Percentiles rank a stretch among this genome's conserved stretches.
phyloP scores from a whole-genome alignment of 2,329 filamentous ascomycete species.

The Chaetothyriales sp. region DNA sequence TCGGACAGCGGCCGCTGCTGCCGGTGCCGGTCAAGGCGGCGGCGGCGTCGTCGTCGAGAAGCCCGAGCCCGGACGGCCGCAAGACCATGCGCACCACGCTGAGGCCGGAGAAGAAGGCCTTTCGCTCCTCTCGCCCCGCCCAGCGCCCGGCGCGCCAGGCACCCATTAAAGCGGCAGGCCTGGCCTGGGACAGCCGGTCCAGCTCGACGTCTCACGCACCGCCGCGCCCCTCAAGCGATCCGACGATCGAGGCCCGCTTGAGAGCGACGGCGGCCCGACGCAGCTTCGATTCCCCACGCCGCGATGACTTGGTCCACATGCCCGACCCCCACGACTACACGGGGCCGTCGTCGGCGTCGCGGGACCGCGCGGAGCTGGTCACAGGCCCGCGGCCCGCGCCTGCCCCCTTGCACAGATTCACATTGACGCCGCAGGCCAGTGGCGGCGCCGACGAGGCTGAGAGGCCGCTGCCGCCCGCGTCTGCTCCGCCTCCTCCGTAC shows the following conservation, averaged over 20 bases:
- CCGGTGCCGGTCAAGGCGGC: conserved; percentile 27
- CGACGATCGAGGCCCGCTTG: conserved; percentile 17
- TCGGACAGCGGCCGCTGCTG: conserved; percentile 23
- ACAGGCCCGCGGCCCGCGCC: too few species aligned
- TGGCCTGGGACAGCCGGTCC: conserved; percentile 39
- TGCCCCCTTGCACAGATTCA: background rate
- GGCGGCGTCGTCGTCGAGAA: conserved; percentile 40
- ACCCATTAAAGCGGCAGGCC: conserved; percentile 48
- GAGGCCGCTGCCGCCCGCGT: conserved; percentile 9
- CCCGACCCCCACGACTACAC: conserved; percentile 12
- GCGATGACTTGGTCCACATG: conserved; percentile 1
- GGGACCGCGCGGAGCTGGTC: background rate
- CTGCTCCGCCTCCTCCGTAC: conserved; percentile 6
- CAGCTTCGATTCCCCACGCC: conserved; percentile 14
- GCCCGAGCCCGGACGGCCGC: conserved; percentile 47
- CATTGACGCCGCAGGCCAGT: background rate
- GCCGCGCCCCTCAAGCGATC: conserved; percentile 12
- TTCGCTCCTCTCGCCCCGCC: conserved; percentile 34
- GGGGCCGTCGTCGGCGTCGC: background rate
- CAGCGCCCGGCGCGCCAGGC: conserved; percentile 37
- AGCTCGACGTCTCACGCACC: conserved; percentile 15
- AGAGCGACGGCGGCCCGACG: conserved; percentile 17
- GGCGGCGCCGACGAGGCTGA: conserved; percentile 4
- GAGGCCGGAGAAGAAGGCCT: conserved; percentile 31
- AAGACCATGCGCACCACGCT: conserved; percentile 46